These are phyloP conservation scores for Aspergillus novoparasiticus DNA, from an alignment of 2,329 filamentous ascomycete genomes.

Conservation along the genomic window DNA sequence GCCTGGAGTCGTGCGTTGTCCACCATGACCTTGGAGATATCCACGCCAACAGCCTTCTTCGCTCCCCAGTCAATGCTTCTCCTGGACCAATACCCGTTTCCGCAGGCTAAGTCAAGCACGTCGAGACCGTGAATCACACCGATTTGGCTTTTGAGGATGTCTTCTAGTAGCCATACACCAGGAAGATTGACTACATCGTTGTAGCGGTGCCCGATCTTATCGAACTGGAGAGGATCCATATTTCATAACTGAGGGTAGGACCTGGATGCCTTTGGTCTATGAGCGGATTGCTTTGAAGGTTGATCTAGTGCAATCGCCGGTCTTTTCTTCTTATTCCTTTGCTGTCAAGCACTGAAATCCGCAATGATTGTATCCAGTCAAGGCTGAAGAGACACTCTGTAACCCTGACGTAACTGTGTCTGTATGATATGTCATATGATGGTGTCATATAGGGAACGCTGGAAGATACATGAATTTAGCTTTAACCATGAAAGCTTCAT, in stretches of 20 bases:
- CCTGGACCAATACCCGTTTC: neutral
- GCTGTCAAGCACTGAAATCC: neutral
- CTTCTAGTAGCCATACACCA: neutral
- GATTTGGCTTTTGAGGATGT: neutral
- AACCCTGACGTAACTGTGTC: neutral
- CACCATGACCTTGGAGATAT: neutral
- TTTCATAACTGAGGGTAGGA: neutral
- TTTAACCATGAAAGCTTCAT: neutral
- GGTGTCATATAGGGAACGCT: fast-evolving
- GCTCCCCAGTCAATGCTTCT: neutral
- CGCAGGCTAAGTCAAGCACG: neutral
- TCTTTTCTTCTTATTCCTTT: too few species aligned
- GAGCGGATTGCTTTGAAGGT: neutral
- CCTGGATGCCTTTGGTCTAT: neutral
- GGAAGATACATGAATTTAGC: neutral
- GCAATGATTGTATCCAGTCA: neutral
- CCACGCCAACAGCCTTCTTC: neutral
- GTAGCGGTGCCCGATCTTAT: neutral
- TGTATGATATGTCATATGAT: neutral
- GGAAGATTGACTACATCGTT: neutral
- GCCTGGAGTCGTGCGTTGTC: neutral
- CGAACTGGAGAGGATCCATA: neutral
- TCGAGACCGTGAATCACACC: neutral
- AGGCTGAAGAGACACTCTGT: neutral
- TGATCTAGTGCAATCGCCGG: too few species aligned